These are phyloP conservation scores for Meyerozyma carpophila DNA, from an alignment of 1,139 yeast genomes.

Conservation along the genomic window DNA sequence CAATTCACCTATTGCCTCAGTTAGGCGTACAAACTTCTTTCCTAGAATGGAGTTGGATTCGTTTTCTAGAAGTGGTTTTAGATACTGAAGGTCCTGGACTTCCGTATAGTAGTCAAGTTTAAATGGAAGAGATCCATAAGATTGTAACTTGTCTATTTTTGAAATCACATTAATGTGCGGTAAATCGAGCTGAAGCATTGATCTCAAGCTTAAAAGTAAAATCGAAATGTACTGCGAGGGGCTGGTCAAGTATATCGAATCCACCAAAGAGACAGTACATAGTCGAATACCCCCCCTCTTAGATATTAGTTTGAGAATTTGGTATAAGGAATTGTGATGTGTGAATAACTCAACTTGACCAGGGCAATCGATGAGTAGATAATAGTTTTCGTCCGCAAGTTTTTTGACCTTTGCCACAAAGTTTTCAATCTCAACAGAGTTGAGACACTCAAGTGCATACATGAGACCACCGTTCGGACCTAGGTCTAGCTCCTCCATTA, in stretches of 20 bases:
- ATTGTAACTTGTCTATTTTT: conserved; percentile 75
- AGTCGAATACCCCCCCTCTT: conserved; percentile 61
- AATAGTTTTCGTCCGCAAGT: conserved; percentile 55
- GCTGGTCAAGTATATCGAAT: conserved; percentile 75
- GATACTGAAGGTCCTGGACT: conserved; percentile 72
- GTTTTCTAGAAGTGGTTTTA: conserved; percentile 64
- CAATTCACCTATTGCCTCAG: conserved; percentile 75
- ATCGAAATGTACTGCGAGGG: conserved; percentile 92
- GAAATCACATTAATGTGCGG: conserved; percentile 56
- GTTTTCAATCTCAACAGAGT: conserved; percentile 40
- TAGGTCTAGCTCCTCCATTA: conserved; percentile 72
- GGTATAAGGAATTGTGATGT: conserved; percentile 36
- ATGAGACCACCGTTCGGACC: conserved; percentile 97
- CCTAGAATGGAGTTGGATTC: conserved; percentile 64
- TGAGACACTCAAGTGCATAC: conserved; percentile 74
- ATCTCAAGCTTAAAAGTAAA: conserved; percentile 70
- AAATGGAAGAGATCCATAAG: conserved; percentile 59
- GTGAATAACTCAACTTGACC: conserved; percentile 48
- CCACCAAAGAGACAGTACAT: conserved; percentile 84
- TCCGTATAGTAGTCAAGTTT: conserved; percentile 84
- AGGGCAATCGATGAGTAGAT: conserved; percentile 82
- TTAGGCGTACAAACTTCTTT: conserved; percentile 59
- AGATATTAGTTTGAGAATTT: conserved; percentile 29
- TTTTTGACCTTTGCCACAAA: conserved; percentile 55
- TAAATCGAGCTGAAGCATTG: conserved; percentile 41